phyloP scores from a whole-genome alignment of 441 rosid genomes.

The Pelargonium citronellum region DNA sequence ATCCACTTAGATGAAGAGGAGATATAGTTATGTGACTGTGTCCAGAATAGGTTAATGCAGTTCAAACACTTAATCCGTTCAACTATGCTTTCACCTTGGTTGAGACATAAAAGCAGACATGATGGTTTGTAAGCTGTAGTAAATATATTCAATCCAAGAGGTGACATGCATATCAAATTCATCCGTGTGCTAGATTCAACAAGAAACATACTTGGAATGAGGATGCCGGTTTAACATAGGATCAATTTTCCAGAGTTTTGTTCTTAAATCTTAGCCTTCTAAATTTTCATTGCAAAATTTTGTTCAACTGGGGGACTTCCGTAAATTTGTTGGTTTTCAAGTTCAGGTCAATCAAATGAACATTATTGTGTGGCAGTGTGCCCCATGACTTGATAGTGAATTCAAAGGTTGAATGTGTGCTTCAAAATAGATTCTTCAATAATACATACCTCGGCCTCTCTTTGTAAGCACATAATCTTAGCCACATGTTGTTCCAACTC shows the following conservation, averaged over 20 bases:
- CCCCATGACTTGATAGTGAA: neutral
- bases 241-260: neutral
- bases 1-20: neutral
- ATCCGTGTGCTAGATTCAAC: neutral
- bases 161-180: neutral
- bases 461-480: constrained; percentile 43
- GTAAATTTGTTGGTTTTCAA: neutral
- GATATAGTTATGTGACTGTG: neutral
- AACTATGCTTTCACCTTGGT: too few species aligned
- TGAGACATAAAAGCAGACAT: too few species aligned
- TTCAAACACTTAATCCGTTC: too few species aligned
- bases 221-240: neutral
- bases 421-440: constrained; percentile 4
- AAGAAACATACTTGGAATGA: neutral
- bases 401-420: neutral
- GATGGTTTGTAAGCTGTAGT: neutral
- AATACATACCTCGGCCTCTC: constrained; percentile 72
- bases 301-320: neutral
- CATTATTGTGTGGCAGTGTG: neutral
- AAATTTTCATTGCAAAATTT: neutral
- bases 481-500: constrained; percentile 50
- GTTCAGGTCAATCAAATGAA: neutral
- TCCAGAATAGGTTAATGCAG: too few species aligned
- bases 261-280: neutral
- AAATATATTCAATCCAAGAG: neutral